These are phyloP conservation scores for Manihot esculenta DNA, from an alignment of 441 rosid genomes.

Conservation along the genomic window DNA sequence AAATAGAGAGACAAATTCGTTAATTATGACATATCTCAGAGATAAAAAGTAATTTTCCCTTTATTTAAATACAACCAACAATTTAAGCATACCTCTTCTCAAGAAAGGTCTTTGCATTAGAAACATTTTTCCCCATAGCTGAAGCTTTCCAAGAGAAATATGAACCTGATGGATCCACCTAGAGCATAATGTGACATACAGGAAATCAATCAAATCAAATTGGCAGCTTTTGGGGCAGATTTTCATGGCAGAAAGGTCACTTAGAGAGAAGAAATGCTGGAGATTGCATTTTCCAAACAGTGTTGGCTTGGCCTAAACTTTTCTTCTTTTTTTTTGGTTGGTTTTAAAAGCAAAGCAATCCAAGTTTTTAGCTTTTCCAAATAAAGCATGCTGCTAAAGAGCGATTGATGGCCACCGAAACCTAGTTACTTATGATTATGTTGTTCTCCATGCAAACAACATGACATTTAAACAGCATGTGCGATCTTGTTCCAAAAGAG, in stretches of 20 bases:
- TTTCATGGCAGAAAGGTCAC: neutral
- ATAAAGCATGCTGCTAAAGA: neutral
- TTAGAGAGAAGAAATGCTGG: neutral
- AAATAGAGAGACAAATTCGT: no score
- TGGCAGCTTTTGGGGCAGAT: neutral
- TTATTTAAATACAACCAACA: neutral
- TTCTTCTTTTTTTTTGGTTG: no score
- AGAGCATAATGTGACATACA: constrained; percentile 10
- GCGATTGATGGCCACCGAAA: neutral
- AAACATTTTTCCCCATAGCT: constrained; percentile 98
- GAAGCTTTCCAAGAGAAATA: constrained; percentile 99
- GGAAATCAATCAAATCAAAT: neutral
- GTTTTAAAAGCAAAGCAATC: neutral
- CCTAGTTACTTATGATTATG: neutral
- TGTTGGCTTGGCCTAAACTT: neutral
- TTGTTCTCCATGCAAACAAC: constrained; percentile 2
- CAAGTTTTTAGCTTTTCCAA: neutral
- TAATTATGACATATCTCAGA: no score
- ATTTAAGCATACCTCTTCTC: constrained; percentile 75
- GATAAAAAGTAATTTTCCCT: no score
- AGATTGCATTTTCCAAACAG: neutral
- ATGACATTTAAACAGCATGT: constrained; percentile 5
- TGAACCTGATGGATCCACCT: constrained; percentile 99
- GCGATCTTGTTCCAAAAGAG: neutral
- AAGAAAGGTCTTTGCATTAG: constrained; percentile 97